These are phyloP conservation scores for Rutstroemia sp. DNA, from an alignment of 2,329 filamentous ascomycete species.

Conservation along the genomic window DNA sequence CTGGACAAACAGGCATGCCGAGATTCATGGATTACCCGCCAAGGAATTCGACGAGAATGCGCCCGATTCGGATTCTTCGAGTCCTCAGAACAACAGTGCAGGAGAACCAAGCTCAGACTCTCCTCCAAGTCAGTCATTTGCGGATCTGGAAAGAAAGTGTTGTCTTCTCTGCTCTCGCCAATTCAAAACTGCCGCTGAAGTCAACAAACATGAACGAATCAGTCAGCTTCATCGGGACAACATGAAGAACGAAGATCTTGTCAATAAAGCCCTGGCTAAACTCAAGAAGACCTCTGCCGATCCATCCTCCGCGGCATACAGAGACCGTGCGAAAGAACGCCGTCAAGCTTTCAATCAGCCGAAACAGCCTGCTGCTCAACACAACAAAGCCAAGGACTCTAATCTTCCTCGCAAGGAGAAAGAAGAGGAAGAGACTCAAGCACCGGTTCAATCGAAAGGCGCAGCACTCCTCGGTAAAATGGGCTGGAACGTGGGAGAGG, in stretches of 20 bases:
- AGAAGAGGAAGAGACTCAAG: constrained; percentile 31
- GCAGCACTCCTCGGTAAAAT: constrained; percentile 64
- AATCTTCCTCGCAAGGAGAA: constrained; percentile 15
- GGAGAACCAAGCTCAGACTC: constrained; percentile 22
- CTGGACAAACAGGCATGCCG: constrained; percentile 64
- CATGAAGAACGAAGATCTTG: constrained; percentile 41
- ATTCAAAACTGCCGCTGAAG: constrained; percentile 46
- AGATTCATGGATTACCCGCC: constrained; percentile 48
- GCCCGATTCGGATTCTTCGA: constrained; percentile 12
- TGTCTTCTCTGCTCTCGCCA: constrained; percentile 56
- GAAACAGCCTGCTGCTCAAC: constrained; percentile 40
- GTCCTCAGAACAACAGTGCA: constrained; percentile 3
- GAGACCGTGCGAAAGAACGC: constrained; percentile 60
- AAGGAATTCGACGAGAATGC: constrained; percentile 32
- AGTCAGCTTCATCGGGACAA: constrained; percentile 50
- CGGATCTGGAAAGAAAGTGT: constrained; percentile 48
- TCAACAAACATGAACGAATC: constrained; percentile 51
- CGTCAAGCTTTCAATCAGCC: constrained; percentile 55
- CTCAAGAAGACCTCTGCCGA: constrained; percentile 27
- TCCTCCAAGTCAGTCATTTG: constrained; percentile 48
- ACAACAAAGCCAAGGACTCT: constrained; percentile 28
- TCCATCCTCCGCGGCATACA: constrained; percentile 19
- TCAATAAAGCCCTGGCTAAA: constrained; percentile 33
- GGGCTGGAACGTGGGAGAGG: constrained; percentile 60
- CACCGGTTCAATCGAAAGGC: constrained; percentile 48